Percentiles rank a stretch among this genome's conserved stretches.
Evolutionary conservation across 2,329 filamentous ascomycete species (phyloP).

Genomic region (Paraphaeosphaeria sporulosa): DNA sequence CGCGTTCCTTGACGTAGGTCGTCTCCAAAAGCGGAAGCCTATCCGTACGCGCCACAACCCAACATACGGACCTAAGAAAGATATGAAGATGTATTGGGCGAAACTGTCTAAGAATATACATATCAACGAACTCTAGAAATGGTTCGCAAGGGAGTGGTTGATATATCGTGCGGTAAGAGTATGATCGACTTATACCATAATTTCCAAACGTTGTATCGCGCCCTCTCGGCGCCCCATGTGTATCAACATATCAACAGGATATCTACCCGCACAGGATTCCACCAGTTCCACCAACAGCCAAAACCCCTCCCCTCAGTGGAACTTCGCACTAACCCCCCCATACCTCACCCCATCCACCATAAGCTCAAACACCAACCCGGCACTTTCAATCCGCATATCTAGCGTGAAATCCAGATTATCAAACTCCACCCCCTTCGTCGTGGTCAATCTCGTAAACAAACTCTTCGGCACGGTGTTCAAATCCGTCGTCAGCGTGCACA

Average conservation of each 20-base stretch:
- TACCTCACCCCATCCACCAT: constrained; percentile 81
- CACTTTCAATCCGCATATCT: constrained; percentile 83
- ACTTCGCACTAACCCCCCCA: constrained; percentile 79
- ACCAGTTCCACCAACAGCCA: background rate
- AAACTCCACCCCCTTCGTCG: constrained; percentile 80
- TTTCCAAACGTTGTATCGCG: background rate
- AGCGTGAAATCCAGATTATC: constrained; percentile 83
- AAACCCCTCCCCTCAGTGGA: constrained; percentile 64
- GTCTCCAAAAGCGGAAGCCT: constrained; percentile 2
- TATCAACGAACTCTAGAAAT: background rate
- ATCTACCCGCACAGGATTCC: background rate
- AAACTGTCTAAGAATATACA: background rate
- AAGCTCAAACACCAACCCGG: constrained; percentile 77
- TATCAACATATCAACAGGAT: background rate
- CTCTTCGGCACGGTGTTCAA: constrained; percentile 76
- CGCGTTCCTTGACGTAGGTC: constrained; percentile 3
- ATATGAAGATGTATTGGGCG: too few relatives aligned
- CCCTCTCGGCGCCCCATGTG: background rate
- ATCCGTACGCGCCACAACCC: background rate
- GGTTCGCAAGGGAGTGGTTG: too few relatives aligned
- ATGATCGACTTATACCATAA: background rate
- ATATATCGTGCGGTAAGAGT: background rate
- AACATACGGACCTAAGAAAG: background rate
- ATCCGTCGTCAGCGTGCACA: constrained; percentile 83
- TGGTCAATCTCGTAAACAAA: constrained; percentile 77